A percentile compares a stretch with the other conserved stretches of the same genome.
phyloP scores from a whole-genome alignment of 2,329 filamentous ascomycete species.

The Pseudogymnoascus sp. region DNA sequence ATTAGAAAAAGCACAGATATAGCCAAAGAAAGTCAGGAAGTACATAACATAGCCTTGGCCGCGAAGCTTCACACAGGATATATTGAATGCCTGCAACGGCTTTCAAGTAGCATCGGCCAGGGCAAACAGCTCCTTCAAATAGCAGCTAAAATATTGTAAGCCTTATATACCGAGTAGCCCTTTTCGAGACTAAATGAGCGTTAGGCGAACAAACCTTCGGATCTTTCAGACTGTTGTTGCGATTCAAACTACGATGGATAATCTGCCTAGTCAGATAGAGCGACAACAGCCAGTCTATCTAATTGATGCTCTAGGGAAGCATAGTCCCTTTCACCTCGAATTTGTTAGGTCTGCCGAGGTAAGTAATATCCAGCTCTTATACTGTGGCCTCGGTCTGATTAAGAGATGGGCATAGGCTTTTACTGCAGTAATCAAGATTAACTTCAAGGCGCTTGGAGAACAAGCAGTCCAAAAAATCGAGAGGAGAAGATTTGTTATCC shows the following conservation, averaged over 20 bases:
- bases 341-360: constrained; percentile 25
- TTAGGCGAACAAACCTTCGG: constrained; percentile 20
- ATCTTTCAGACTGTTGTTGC: constrained; percentile 22
- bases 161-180: constrained; percentile 1
- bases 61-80: neutral
- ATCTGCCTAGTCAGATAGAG: constrained; percentile 25
- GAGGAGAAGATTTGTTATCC: neutral
- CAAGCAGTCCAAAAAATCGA: neutral
- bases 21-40: neutral
- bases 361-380: neutral
- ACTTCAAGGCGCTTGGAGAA: neutral
- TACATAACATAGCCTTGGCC: neutral
- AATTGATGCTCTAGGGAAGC: constrained; percentile 24
- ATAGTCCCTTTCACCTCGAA: constrained; percentile 27
- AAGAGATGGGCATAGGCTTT: neutral
- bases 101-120: constrained; percentile 4
- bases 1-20: neutral
- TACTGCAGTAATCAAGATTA: neutral
- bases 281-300: constrained; percentile 28
- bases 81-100: neutral
- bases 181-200: neutral
- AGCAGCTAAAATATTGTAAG: constrained; percentile 15
- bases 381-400: neutral
- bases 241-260: constrained; percentile 19
- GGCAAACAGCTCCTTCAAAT: constrained; percentile 12